These are phyloP conservation scores for Cytospora mali DNA, from an alignment of 2,329 filamentous ascomycete genomes.

Conservation along the genomic window DNA sequence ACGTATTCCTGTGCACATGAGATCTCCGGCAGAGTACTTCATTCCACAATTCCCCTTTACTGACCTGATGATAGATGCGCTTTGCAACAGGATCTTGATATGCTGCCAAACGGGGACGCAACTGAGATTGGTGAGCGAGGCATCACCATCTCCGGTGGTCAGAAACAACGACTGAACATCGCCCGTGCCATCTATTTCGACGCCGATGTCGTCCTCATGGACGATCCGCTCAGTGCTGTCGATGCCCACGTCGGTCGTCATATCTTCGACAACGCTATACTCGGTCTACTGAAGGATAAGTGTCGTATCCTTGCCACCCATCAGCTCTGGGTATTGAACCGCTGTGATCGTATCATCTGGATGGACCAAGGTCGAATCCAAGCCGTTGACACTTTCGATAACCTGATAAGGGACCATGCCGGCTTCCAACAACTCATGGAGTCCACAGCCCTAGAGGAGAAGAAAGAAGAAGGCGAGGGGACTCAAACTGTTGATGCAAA, in stretches of 20 bases:
- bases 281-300: slow-evolving; percentile 65
- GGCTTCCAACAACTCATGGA: slow-evolving; percentile 85
- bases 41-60: slow-evolving; percentile 4
- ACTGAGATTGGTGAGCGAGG: slow-evolving; percentile 96
- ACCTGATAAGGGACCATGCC: slow-evolving; percentile 63
- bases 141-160: slow-evolving; percentile 94
- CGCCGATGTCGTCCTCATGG: slow-evolving; percentile 38
- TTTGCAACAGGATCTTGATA: slow-evolving; percentile 81
- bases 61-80: slow-evolving; percentile 63
- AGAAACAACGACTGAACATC: slow-evolving; percentile 94
- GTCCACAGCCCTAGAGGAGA: slow-evolving; percentile 74
- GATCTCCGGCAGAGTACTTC: background rate
- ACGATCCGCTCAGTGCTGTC: slow-evolving; percentile 40
- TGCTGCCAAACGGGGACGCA: slow-evolving; percentile 84
- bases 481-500: slow-evolving; percentile 37
- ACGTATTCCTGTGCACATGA: background rate
- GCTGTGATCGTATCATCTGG: slow-evolving; percentile 69
- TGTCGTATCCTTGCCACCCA: slow-evolving; percentile 71
- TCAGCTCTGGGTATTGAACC: slow-evolving; percentile 66
- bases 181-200: slow-evolving; percentile 60
- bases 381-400: slow-evolving; percentile 65
- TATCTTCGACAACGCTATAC: slow-evolving; percentile 70
- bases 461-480: slow-evolving; percentile 56
- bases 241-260: slow-evolving; percentile 41
- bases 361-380: slow-evolving; percentile 65